Base-by-base conservation (phyloP, 257 asterid species). In the Solanum ahanhuiri region DNA sequence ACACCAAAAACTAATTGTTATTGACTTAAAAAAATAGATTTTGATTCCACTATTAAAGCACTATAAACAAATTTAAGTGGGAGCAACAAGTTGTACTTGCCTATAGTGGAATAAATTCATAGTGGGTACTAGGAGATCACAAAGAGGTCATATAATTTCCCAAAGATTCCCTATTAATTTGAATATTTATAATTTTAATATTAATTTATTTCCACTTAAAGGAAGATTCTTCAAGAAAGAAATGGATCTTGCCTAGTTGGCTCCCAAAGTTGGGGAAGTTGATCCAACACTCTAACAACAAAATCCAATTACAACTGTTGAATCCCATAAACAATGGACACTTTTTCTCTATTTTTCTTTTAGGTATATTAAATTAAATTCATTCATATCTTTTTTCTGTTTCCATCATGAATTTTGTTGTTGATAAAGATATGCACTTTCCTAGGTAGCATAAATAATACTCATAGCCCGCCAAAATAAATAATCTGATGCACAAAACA, bases 211-310 rank as follows among this genome's bases (percentile, higher is more conserved):
- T 81, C 84, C 84, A 48, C 67, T 81, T 81, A 64, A 37, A 18
- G 57, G 8, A 67, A 82, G 90, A 88, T 88, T 72, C 88, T 60
- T 69, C 34, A 18, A 82, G 35, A 75, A 3, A 45, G 60, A 84
- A 63, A 31, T 63, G 60, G 77, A 66, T 23, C 12, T 84, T 84
- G 86, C 75, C 87, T 64, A 15, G 88, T 83, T 88, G 88, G 83
- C 87, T 88, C 90, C 90, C 72, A 83, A 17, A 37, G 75, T 76
- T 63, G 88, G 66, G 90, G 90, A 86, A 86, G 86, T 83, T 25
- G 54, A 63, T 64, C n/a, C 57, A 28, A 63, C 79, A 57, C 85
- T 58, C 86, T 57, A 88, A 71, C 72, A 77, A 66, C 54, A 39
- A 70, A 81, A 85, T 39, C 67, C 33, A n/a, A 48, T 37, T 18